phyloP scores from a whole-genome alignment of 495 filamentous ascomycete genomes.

The Penicillium coffeae region DNA sequence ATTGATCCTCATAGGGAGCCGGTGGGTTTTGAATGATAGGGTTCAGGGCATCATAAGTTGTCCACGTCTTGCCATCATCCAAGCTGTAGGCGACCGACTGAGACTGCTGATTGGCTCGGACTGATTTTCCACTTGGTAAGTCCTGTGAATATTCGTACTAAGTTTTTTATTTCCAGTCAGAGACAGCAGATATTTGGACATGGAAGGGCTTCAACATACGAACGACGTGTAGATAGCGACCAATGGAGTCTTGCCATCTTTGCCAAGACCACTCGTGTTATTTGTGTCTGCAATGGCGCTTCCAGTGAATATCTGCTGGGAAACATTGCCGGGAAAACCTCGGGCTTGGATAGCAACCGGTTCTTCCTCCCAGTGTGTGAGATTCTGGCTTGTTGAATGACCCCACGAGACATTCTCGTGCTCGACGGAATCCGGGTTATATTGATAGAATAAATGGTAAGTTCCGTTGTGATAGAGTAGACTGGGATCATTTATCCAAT shows the following conservation, averaged over 20 bases:
- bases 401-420: conserved; percentile 43
- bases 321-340: conserved; percentile 41
- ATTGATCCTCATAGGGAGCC: conserved; percentile 25
- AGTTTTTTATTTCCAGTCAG: conserved; percentile 11
- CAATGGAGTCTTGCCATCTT: conserved; percentile 44
- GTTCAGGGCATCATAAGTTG: conserved; percentile 45
- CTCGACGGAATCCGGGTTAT: conserved; percentile 30
- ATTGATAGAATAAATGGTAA: conserved; percentile 42
- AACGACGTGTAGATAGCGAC: conserved; percentile 56
- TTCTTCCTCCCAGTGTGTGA: conserved; percentile 38
- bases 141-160: conserved; percentile 9
- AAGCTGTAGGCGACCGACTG: conserved; percentile 55
- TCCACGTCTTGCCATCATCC: conserved; percentile 52
- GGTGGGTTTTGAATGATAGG: conserved; percentile 47
- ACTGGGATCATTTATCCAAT: conserved; percentile 61
- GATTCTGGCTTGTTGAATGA: conserved; percentile 37
- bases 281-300: conserved; percentile 49
- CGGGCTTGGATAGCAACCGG: conserved; percentile 33
- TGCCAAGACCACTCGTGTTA: conserved; percentile 57
- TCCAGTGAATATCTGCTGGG: conserved; percentile 51
- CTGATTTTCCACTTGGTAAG: conserved; percentile 24
- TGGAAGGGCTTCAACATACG: conserved; percentile 18
- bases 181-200: background rate
- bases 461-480: conserved; percentile 38
- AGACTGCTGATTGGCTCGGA: conserved; percentile 38